Base-by-base conservation (phyloP, 805 yeast species). In the Scheffersomyces stipitis region DNA sequence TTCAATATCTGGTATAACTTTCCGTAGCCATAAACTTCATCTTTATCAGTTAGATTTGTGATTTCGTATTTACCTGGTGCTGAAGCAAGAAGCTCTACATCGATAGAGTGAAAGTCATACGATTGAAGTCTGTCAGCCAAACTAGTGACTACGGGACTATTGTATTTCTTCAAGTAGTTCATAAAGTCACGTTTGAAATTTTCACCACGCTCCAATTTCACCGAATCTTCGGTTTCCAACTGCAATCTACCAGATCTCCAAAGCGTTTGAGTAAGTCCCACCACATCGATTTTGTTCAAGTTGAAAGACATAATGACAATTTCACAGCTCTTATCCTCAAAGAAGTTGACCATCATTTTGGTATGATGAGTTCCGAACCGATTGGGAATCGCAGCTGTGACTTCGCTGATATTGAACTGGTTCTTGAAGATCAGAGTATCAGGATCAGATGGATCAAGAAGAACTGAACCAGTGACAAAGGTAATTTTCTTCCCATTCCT, bases 311-410 rank as follows among this genome's bases (percentile, higher is more conserved):
- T 76, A 16, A 83, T 60, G 15, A 76, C 76, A 0, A 83, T 54
- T 49, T 76, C 80, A 22, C 71, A 55, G 0, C 71, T 56, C 13
- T 60, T 62, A 42, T 75, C 76, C 2, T 52, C 52, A 48, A 66
- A 79, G 39, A 73, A 61, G 48, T 82, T 82, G 10, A 83, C 60
- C 69, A 83, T 78, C 73, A 83, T 60, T 51, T 83, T 83, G 1
- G 86, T 71, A 53, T 83, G 91, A 54, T 83, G 89, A 3, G 60
- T 58, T n/a, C 60, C 74, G 47, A 38, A 72, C 18, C 54, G 46
- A 42, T 42, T 64, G 8, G 63, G 66, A 32, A 52, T 47, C 38
- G 39, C 53, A 8, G 65, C 71, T 10, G 67, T 45, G 1, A 74
- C 49, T 38, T 62, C 60, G 4, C 44, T 28, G 10, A 66, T 37